A percentile compares a stretch with the other conserved stretches of the same genome.
These are phyloP conservation scores for Porodaedalea pini DNA, from an alignment of 1,284 basidiomycete genomes.

Conservation along the genomic window DNA sequence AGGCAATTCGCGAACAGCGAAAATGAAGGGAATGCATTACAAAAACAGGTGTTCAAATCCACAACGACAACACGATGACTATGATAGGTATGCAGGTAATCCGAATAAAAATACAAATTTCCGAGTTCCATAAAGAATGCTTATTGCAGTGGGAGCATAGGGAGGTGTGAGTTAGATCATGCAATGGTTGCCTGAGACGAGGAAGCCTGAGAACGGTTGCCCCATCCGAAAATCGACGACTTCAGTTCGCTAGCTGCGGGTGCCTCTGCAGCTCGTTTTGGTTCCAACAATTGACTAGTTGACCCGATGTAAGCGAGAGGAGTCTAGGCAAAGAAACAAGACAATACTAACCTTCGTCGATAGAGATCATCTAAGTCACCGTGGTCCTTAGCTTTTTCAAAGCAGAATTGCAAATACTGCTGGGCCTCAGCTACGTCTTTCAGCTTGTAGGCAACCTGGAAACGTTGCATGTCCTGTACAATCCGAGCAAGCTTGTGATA, in stretches of 20 bases:
- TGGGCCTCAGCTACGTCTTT: slow-evolving; percentile 84
- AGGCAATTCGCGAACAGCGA: no score
- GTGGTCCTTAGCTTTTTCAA: slow-evolving; percentile 67
- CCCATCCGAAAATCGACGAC: slow-evolving; percentile 68
- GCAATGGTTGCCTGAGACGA: slow-evolving; percentile 14
- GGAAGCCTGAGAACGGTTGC: slow-evolving; percentile 47
- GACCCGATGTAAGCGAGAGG: slow-evolving; percentile 8
- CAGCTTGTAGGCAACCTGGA: slow-evolving; percentile 83
- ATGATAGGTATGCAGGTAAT: not conserved
- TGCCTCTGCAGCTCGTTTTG: slow-evolving; percentile 69
- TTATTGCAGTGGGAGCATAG: not conserved
- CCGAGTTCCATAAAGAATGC: slow-evolving; percentile 2
- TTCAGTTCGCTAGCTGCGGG: slow-evolving; percentile 65
- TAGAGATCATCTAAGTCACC: slow-evolving; percentile 80
- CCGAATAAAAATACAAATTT: slow-evolving; percentile 14
- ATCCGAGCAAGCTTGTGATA: slow-evolving; percentile 89
- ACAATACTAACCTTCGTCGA: slow-evolving; percentile 62
- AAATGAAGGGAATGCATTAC: not conserved
- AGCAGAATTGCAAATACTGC: slow-evolving; percentile 66
- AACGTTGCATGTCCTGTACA: slow-evolving; percentile 90
- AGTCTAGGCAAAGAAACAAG: slow-evolving; percentile 16
- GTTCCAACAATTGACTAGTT: slow-evolving; percentile 70
- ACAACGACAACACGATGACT: slow-evolving; percentile 15
- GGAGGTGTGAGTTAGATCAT: slow-evolving; percentile 1
- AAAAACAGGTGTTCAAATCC: slow-evolving; percentile 3